Percentiles rank a stretch among this genome's conserved stretches.
phyloP scores from a whole-genome alignment of 768 basidiomycete genomes.

The Panellus pusillus region DNA sequence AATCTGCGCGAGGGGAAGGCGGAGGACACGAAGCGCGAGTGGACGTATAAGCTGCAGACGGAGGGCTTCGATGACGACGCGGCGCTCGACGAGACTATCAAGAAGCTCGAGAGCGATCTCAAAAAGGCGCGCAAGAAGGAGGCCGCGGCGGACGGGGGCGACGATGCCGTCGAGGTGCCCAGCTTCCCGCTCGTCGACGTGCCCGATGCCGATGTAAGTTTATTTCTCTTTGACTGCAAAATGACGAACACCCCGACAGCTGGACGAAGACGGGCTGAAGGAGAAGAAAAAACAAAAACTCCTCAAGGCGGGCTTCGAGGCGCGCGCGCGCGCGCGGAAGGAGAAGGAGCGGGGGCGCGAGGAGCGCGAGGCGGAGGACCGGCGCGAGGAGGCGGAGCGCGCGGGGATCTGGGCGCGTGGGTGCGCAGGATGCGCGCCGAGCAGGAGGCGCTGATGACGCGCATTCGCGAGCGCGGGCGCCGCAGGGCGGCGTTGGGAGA shows the following conservation, averaged over 20 bases:
- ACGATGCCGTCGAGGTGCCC: conserved; percentile 64
- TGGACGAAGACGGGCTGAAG: conserved; percentile 88
- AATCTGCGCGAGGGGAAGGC: conserved; percentile 63
- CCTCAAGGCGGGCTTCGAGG: conserved; percentile 92
- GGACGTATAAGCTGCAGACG: conserved; percentile 62
- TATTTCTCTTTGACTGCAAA: neutral
- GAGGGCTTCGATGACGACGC: conserved; percentile 81
- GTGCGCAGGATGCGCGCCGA: conserved; percentile 66
- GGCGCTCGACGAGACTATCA: conserved; percentile 77
- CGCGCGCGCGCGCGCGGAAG: conserved; percentile 75
- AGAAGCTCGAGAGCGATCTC: conserved; percentile 79
- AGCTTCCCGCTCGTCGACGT: conserved; percentile 90
- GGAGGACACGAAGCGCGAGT: conserved; percentile 70
- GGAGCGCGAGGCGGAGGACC: conserved; percentile 68
- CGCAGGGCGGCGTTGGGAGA: conserved; percentile 82
- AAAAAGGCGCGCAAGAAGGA: conserved; percentile 84
- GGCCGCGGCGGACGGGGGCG: conserved; percentile 62
- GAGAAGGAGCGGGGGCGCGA: conserved; percentile 88
- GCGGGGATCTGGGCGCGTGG: conserved; percentile 74
- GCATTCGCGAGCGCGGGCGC: conserved; percentile 82
- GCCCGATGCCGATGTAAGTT: conserved; percentile 79
- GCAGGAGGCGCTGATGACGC: conserved; percentile 85
- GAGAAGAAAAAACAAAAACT: conserved; percentile 94
- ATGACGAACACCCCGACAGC: conserved; percentile 35
- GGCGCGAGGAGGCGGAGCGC: conserved; percentile 73